A percentile compares a stretch with the other conserved stretches of the same genome.
Evolutionary conservation across 305 asterid genomes (phyloP).

Genomic region (Nicotiana rustica): DNA sequence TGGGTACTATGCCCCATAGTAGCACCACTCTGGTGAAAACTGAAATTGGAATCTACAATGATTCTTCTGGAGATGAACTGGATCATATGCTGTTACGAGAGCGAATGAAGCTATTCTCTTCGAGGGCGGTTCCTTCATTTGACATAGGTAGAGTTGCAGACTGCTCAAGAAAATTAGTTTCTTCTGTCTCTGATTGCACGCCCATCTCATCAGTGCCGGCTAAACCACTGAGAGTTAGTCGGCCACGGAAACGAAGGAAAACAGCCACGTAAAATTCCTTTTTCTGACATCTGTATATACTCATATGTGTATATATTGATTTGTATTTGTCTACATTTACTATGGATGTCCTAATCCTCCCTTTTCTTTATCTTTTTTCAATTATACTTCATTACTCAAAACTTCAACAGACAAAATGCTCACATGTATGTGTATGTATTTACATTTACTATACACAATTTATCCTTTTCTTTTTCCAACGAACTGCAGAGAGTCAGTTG

Average conservation of each 20-base stretch:
- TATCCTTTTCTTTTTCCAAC: conserved; percentile 34
- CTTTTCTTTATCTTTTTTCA: background rate
- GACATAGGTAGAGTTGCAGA: conserved; percentile 40
- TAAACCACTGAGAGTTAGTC: conserved; percentile 49
- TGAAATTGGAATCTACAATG: conserved; percentile 52
- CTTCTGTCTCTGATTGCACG: conserved; percentile 44
- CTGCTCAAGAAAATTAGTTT: conserved; percentile 40
- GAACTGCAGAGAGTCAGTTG: conserved; percentile 79
- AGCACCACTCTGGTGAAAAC: conserved; percentile 49
- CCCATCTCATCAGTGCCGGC: conserved; percentile 53
- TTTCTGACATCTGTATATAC: conserved; percentile 1
- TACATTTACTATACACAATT: background rate
- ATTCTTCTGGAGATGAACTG: conserved; percentile 57
- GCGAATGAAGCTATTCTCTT: conserved; percentile 63
- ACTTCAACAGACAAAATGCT: conserved; percentile 23
- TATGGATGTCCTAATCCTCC: background rate
- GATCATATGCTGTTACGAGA: conserved; percentile 78
- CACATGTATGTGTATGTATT: background rate
- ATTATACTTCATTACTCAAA: background rate
- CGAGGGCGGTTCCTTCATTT: conserved; percentile 45
- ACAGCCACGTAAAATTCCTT: conserved; percentile 70
- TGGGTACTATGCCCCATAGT: conserved; percentile 42
- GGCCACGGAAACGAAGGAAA: conserved; percentile 72
- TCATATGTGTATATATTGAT: background rate
- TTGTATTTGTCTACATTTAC: conserved; percentile 9